These are phyloP conservation scores for Exserohilum rostratum DNA, from an alignment of 2,329 filamentous ascomycete genomes.

Conservation along the genomic window DNA sequence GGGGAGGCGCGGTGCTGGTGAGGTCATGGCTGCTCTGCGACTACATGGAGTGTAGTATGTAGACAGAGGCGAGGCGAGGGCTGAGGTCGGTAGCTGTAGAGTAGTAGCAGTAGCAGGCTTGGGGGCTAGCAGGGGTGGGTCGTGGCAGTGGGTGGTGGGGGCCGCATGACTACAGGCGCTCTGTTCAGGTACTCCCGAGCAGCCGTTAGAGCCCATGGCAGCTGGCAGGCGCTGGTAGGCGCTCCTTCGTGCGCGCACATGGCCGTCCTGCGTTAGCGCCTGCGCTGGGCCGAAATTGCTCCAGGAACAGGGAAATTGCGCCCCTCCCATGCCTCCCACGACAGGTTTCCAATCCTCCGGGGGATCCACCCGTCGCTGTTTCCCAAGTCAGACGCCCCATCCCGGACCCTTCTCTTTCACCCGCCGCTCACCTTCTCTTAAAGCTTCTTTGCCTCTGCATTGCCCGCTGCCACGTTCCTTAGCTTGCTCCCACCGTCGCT, in stretches of 20 bases:
- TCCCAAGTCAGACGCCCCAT: slow-evolving; percentile 30
- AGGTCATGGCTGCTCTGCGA: too few species aligned
- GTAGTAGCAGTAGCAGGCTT: too few species aligned
- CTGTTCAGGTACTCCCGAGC: slow-evolving; percentile 17
- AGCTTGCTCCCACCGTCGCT: neutral
- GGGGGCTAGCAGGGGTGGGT: neutral
- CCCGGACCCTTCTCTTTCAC: slow-evolving; percentile 19
- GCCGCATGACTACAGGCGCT: neutral
- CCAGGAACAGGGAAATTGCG: slow-evolving; percentile 34
- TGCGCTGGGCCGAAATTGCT: slow-evolving; percentile 28
- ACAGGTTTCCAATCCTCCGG: slow-evolving; percentile 16
- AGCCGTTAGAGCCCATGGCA: slow-evolving; percentile 10
- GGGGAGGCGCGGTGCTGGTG: too few species aligned
- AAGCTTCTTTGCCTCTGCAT: slow-evolving; percentile 12
- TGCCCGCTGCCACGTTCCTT: slow-evolving; percentile 1
- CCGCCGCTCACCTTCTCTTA: slow-evolving; percentile 2
- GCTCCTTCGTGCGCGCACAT: too few species aligned
- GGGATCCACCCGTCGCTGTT: slow-evolving; percentile 25
- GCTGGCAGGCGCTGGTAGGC: too few species aligned
- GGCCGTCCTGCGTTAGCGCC: slow-evolving; percentile 15
- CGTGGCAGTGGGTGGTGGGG: neutral
- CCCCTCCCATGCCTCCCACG: slow-evolving; percentile 23
- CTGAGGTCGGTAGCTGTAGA: too few species aligned
- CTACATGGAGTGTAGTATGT: too few species aligned
- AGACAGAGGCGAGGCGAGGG: too few species aligned